Evolutionary conservation across 1,139 yeast species (phyloP).

Genomic region (Pichia sp.): DNA sequence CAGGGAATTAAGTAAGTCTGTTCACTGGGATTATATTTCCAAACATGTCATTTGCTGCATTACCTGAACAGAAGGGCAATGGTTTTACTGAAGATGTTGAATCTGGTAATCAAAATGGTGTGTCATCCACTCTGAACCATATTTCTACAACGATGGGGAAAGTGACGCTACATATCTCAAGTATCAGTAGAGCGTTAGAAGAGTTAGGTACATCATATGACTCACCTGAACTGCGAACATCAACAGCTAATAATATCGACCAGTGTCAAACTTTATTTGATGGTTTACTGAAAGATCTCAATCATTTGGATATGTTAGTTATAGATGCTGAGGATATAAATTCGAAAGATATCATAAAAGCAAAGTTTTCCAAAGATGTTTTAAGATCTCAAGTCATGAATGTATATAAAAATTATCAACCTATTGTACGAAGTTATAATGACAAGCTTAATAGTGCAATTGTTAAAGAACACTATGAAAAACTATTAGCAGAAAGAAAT

Average conservation of each 20-base stretch:
- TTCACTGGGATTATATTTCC: not conserved
- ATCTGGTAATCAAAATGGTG: not conserved
- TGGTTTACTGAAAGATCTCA: constrained; percentile 13
- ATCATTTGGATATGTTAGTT: constrained; percentile 11
- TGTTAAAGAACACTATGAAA: constrained; percentile 28
- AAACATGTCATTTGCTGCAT: constrained; percentile 6
- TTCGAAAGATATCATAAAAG: constrained; percentile 8
- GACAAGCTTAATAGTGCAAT: constrained; percentile 32
- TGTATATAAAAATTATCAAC: constrained; percentile 34
- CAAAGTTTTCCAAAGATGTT: constrained; percentile 35
- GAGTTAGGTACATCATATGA: constrained; percentile 56
- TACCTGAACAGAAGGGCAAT: not conserved
- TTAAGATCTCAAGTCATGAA: constrained; percentile 38
- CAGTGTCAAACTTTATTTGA: constrained; percentile 14
- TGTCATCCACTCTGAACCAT: constrained; percentile 2
- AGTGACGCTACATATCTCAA: constrained; percentile 44
- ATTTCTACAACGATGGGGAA: not conserved
- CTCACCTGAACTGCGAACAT: constrained; percentile 34
- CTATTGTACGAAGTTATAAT: constrained; percentile 34
- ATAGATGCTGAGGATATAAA: not conserved
- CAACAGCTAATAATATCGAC: constrained; percentile 33
- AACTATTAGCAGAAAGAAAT: constrained; percentile 12
- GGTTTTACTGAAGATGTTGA: constrained; percentile 1
- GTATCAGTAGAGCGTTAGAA: constrained; percentile 42
- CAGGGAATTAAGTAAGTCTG: not conserved